Percentiles rank a stretch among this genome's conserved stretches.
Evolutionary conservation across 306 rosid species (phyloP).

Genomic region (Spatholobus suberectus): DNA sequence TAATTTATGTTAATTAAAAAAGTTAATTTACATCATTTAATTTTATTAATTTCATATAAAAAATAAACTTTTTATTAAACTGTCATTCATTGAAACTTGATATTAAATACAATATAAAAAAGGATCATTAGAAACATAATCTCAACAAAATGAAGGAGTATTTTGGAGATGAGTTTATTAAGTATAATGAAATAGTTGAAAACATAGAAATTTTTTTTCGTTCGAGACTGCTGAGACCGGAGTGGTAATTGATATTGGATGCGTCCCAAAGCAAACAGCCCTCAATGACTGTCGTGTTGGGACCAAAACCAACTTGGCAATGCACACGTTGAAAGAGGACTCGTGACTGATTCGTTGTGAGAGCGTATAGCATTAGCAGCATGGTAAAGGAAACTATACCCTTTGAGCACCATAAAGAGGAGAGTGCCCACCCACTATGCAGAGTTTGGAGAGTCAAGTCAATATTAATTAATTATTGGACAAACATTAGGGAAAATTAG

Average conservation of each 20-base stretch:
- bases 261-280: neutral
- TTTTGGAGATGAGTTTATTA: no score
- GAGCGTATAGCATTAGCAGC: neutral
- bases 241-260: neutral
- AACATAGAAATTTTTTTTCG: no score
- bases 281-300: neutral
- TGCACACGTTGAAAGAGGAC: neutral
- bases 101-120: no score
- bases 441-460: neutral
- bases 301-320: slow-evolving; percentile 9
- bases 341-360: neutral
- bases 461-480: neutral
- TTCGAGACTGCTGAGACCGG: no score
- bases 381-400: neutral
- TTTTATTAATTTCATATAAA: no score
- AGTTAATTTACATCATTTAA: no score
- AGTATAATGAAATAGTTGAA: no score
- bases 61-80: no score
- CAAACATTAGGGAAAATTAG: neutral
- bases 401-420: neutral
- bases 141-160: no score
- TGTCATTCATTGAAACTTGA: no score
- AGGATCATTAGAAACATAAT: no score
- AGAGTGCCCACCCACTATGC: neutral
- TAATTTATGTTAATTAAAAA: no score